phyloP scores from a whole-genome alignment of 139 green algal species.

The Asterochloris erici region DNA sequence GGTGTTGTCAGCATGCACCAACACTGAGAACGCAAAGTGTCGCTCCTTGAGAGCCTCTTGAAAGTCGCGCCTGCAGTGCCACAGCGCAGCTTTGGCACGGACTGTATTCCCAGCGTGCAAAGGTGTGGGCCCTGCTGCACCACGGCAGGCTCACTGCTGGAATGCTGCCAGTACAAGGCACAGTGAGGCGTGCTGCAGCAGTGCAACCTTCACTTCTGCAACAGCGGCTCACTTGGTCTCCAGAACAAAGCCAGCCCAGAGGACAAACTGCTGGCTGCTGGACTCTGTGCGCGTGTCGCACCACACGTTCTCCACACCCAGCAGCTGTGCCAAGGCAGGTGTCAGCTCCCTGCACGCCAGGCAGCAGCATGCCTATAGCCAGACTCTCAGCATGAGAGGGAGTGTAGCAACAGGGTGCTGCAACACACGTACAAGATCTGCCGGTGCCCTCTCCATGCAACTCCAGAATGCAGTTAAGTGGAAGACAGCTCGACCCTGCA shows the following conservation, averaged over 20 bases:
- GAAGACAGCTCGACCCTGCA: too few relatives aligned
- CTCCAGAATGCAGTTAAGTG: too few relatives aligned
- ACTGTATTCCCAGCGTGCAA: background rate
- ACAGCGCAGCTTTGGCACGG: background rate
- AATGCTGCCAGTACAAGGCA: background rate
- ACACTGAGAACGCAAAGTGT: constrained; percentile 56
- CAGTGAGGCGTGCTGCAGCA: background rate
- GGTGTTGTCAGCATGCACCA: constrained; percentile 69
- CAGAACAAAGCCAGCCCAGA: constrained; percentile 81
- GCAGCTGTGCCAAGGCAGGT: constrained; percentile 50
- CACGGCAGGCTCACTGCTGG: background rate
- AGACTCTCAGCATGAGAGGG: background rate
- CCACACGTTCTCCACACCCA: constrained; percentile 79
- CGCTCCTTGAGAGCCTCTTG: constrained; percentile 16
- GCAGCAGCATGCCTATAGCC: background rate
- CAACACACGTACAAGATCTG: too few relatives aligned
- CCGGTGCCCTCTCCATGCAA: too few relatives aligned
- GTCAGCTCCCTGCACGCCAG: constrained; percentile 48
- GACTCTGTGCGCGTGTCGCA: constrained; percentile 69
- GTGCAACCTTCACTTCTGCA: too few relatives aligned
- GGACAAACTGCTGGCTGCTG: constrained; percentile 82
- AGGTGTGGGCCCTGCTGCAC: background rate
- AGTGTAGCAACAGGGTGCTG: too few relatives aligned
- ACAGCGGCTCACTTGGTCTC: constrained; percentile 45
- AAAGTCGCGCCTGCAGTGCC: constrained; percentile 34